Conservation (phyloP, 2,329 filamentous ascomycete genomes). For the Aurifilum marmelostoma region DNA sequence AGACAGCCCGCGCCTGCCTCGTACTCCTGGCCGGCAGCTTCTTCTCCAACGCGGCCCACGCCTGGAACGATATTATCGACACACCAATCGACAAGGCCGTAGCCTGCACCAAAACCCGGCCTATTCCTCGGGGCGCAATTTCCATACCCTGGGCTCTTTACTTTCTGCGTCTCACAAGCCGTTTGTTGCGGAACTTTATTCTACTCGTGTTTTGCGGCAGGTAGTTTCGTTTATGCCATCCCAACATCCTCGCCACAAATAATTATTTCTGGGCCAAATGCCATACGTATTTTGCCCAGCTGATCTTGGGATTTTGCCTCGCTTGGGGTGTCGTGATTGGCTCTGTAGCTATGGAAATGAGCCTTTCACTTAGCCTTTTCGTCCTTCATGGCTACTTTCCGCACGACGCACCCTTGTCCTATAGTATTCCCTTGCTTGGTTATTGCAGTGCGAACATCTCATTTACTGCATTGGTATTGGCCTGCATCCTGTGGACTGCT, state of each 20-base stretch:
- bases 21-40: constrained; percentile 45
- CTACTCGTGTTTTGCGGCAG: constrained; percentile 36
- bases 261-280: constrained; percentile 42
- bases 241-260: constrained; percentile 33
- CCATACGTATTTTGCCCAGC: constrained; percentile 40
- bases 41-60: constrained; percentile 48
- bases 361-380: too few relatives aligned
- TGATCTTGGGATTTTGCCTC: constrained; percentile 41
- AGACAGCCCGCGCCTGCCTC: constrained; percentile 42
- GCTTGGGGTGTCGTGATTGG: constrained; percentile 29
- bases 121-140: constrained; percentile 53
- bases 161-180: constrained; percentile 37
- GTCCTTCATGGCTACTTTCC: too few relatives aligned
- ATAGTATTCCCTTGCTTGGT: neutral
- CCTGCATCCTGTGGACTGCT: constrained; percentile 34
- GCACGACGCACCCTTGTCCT: neutral
- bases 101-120: constrained; percentile 52
- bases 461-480: constrained; percentile 29
- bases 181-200: constrained; percentile 27
- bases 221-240: constrained; percentile 32
- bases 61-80: constrained; percentile 61
- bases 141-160: constrained; percentile 45
- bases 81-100: constrained; percentile 56
- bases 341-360: too few relatives aligned
- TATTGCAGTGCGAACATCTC: too few relatives aligned